Evolutionary conservation across 208 protist genomes (phyloP).

Genomic region (Leishmania guyanensis): DNA sequence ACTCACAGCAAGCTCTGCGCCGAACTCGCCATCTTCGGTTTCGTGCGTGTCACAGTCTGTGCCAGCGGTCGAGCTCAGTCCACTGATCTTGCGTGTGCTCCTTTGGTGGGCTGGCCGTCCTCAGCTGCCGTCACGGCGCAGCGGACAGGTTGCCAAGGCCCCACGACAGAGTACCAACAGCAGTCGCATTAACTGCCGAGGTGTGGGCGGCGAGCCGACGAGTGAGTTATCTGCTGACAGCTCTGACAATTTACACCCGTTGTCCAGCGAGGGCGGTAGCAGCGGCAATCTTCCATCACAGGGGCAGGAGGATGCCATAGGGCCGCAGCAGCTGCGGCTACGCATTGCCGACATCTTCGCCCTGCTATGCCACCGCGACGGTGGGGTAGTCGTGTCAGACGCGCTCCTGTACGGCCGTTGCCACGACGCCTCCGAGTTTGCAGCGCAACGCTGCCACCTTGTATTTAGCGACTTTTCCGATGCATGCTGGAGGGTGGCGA

Average conservation of each 20-base stretch:
- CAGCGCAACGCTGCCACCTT: slow-evolving; percentile 24
- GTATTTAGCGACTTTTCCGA: slow-evolving; percentile 18
- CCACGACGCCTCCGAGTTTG: slow-evolving; percentile 22
- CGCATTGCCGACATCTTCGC: slow-evolving; percentile 30
- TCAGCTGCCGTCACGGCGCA: slow-evolving; percentile 10
- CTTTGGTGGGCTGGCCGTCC: slow-evolving; percentile 30
- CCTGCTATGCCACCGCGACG: slow-evolving; percentile 18
- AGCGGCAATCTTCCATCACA: neutral
- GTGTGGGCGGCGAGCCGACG: neutral
- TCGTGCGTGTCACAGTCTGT: neutral
- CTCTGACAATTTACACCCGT: neutral
- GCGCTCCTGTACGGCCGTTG: slow-evolving; percentile 32
- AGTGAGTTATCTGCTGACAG: neutral
- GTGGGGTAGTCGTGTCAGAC: slow-evolving; percentile 24
- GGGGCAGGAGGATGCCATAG: slow-evolving; percentile 1
- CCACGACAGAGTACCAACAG: neutral
- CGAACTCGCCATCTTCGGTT: neutral
- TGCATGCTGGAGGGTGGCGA: slow-evolving; percentile 19
- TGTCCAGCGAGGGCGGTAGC: neutral
- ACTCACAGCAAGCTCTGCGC: slow-evolving; percentile 2
- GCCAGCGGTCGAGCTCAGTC: slow-evolving; percentile 23
- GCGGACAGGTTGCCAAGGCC: neutral
- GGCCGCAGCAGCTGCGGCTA: slow-evolving; percentile 19
- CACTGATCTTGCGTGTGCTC: slow-evolving; percentile 29
- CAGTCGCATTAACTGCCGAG: neutral